Base-by-base conservation (phyloP, 2,329 filamentous ascomycete genomes). In the Paraphoma chrysanthemicola region DNA sequence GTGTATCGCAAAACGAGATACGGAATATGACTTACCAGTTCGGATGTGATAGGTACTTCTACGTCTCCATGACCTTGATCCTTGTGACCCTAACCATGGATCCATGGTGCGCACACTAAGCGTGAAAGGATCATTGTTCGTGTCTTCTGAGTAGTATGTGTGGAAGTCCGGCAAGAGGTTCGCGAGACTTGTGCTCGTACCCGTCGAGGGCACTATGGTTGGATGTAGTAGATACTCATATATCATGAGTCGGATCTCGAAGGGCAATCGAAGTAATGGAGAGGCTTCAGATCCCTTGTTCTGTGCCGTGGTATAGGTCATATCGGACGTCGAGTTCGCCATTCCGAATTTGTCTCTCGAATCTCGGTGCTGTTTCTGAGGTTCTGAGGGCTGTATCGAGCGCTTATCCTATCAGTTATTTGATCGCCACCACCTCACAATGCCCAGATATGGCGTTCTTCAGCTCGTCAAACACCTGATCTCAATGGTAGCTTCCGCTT, bases 191-290 rank as follows among this genome's bases (percentile, higher is more conserved):
- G 68, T 69, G 7, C 72, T 58, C 39, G 62, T 60, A 12, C 61
- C 55, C 14, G 70, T 70, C 2, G 70, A 70, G 4, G 72, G 74
- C 9, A 51, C 73, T 55, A 51, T 63, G 6, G 76, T 76, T 8
- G 80, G 79, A 9, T 78, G 64, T 17, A 82, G 72, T 4, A 82
- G 73, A 52, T 72, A 56, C 62, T 75, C 72, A 62, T 82, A 83
- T 53, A 83, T 81, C 53, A 79, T 77, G 5, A 83, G 72, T 6
- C 80, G 72, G 43, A 83, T 76, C 61, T 83, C 81, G 4, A 77
- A 66, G 2, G 80, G 80, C 5, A 82, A 68, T 7, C 76, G 75
- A n/a, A 81, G 69, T 36, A 82, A 75, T 2, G 71, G 73, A 43
- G 75, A 75, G 12, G 62, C 52, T 45, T 60, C 51, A 31, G 62